Evolutionary conservation across 345 rosid species (phyloP), one percentile per base, ranked within the genome.

Genomic region (Angophora floribunda): DNA sequence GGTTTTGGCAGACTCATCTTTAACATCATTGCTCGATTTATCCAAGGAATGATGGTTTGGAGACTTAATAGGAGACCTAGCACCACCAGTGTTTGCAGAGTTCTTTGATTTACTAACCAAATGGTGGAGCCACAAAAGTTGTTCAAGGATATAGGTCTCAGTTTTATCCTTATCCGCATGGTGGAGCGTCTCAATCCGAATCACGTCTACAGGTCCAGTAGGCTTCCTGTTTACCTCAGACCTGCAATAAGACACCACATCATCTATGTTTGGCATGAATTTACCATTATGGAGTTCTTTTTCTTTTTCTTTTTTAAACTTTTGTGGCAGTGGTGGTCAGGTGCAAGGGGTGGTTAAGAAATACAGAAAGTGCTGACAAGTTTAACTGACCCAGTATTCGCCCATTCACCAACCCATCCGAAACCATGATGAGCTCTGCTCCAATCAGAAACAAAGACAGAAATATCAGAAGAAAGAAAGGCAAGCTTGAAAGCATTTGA

Each of bases 371-470:
- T 36, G 47, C 89, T 86, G 4, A 47, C 52, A 28, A 51, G 86
- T 57, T 78, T 61, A 32, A 70, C 95, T 93, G 90, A 97, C 99
- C 99, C 99, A 0, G 99, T 94, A 89, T 96, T 97, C 19, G 99
- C 99, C 99, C 99, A 98, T 92, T 98, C 99, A 90, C 99, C 99
- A 86, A 98, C 99, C 99, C 99, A 98, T 86, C 99, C 99, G 88
- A 98, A 97, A 85, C 99, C 99, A 86, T 98, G 99, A 94, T 97
- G 99, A 51, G 99, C 99, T 90, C 99, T 91, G 91, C 52, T 85
- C 84, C 87, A 93, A 89, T 36, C 49, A 51, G 41, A 67, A 52
- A 45, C 19, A 80, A 80, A 75, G 82, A 84, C 51, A 57, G 44
- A 45, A 19, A 52, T 26, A 28, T 75, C 53, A 88, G 52, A 80